These are phyloP conservation scores for Solanum paucissectum DNA, from an alignment of 257 asterid genomes.

Conservation along the genomic window DNA sequence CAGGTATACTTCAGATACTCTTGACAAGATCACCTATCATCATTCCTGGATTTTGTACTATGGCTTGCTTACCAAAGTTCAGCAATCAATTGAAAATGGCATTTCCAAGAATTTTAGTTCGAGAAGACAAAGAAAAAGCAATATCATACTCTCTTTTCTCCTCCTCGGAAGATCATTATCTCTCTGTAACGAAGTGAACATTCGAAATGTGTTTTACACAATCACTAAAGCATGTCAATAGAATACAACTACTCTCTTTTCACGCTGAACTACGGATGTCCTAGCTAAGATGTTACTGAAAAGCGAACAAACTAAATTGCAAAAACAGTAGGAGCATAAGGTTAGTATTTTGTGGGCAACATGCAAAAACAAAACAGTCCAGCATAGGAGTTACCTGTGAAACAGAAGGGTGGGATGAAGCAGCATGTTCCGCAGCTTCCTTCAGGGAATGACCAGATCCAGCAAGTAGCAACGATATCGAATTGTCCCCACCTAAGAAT, in stretches of 20 bases:
- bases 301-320: neutral
- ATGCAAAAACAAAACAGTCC: neutral
- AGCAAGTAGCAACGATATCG: constrained; percentile 63
- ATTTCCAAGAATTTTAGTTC: neutral
- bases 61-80: neutral
- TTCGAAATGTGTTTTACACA: neutral
- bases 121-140: neutral
- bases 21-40: neutral
- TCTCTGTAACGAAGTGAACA: neutral
- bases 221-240: neutral
- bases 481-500: constrained; percentile 47
- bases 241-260: neutral
- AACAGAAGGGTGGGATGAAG: constrained; percentile 65
- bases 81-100: neutral
- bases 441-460: constrained; percentile 79
- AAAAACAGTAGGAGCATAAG: neutral
- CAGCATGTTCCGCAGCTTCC: constrained; percentile 73
- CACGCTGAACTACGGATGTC: neutral
- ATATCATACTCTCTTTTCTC: neutral
- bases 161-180: neutral
- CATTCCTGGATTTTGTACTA: neutral
- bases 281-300: neutral
- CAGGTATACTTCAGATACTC: neutral
- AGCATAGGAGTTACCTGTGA: constrained; percentile 36
- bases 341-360: neutral